phyloP scores from a whole-genome alignment of 139 green algal genomes.

The Deuterostichococcus epilithicus region DNA sequence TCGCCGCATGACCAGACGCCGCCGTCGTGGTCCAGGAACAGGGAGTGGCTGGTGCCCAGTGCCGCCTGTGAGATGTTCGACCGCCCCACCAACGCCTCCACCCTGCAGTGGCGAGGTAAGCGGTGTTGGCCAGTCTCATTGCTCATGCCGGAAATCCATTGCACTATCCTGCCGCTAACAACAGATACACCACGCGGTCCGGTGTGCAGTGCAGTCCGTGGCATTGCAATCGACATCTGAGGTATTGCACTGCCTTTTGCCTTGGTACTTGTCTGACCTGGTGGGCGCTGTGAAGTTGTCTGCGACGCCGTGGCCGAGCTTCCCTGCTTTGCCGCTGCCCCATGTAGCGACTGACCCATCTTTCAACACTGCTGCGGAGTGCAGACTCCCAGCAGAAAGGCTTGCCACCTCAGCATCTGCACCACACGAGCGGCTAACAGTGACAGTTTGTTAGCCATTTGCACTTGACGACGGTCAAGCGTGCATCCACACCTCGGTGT shows the following conservation, averaged over 20 bases:
- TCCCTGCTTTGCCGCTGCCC: constrained; percentile 52
- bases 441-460: too few species aligned
- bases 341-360: constrained; percentile 49
- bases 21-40: constrained; percentile 55
- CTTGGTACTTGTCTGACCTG: not conserved
- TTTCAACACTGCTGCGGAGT: constrained; percentile 31
- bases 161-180: too few species aligned
- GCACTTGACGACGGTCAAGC: too few species aligned
- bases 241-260: too few species aligned
- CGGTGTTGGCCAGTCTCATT: not conserved
- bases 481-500: too few species aligned
- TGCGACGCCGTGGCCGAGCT: constrained; percentile 57
- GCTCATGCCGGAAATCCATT: too few species aligned
- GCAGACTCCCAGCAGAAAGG: constrained; percentile 38
- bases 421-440: too few species aligned
- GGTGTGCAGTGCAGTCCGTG: too few species aligned
- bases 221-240: too few species aligned
- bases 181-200: too few species aligned
- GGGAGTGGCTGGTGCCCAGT: constrained; percentile 57
- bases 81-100: constrained; percentile 57
- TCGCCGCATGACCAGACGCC: constrained; percentile 48
- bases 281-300: constrained; percentile 7
- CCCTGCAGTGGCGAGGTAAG: constrained; percentile 1
- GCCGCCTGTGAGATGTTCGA: constrained; percentile 27
- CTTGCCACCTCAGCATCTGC: constrained; percentile 2